These are phyloP conservation scores for Cystofilobasidium bisporidii DNA, from an alignment of 768 basidiomycete genomes.

Conservation along the genomic window DNA sequence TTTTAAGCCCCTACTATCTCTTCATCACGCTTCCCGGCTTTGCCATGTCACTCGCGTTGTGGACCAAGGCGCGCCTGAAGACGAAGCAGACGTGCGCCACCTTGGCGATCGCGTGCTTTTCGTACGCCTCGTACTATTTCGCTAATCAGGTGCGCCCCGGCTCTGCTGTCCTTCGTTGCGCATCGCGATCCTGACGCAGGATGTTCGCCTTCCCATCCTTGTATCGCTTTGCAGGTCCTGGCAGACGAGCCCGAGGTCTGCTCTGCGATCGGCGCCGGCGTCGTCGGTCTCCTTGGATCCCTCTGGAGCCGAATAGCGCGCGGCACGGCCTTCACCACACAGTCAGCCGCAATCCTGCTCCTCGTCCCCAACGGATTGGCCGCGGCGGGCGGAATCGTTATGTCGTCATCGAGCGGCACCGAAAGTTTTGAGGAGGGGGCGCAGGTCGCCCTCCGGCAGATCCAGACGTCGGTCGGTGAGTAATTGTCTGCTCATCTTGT, in stretches of 20 bases:
- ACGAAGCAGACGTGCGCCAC: conserved; percentile 5
- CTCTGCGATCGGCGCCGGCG: conserved; percentile 17
- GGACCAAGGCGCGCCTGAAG: conserved; percentile 23
- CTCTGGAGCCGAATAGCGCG: conserved; percentile 24
- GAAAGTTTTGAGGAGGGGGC: conserved; percentile 21
- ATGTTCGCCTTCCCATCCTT: too few relatives aligned
- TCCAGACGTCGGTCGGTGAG: conserved; percentile 16
- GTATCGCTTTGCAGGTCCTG: conserved; percentile 3
- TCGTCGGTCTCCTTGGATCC: conserved; percentile 13
- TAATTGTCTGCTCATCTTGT: too few relatives aligned
- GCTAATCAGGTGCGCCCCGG: not conserved
- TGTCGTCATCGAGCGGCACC: not conserved
- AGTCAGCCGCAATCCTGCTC: conserved; percentile 21
- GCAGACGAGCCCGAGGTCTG: conserved; percentile 15
- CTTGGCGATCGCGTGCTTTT: not conserved
- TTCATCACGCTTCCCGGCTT: conserved; percentile 25
- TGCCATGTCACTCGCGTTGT: conserved; percentile 9
- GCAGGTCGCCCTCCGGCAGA: conserved; percentile 9
- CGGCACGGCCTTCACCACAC: conserved; percentile 27
- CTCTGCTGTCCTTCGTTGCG: not conserved
- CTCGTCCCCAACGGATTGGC: conserved; percentile 26
- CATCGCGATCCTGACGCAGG: too few relatives aligned
- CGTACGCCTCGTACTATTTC: conserved; percentile 19
- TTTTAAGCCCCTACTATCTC: conserved; percentile 3
- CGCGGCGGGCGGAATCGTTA: conserved; percentile 24